phyloP scores from a whole-genome alignment of 352 stramenopile genomes.

The Phytophthora uliginosa region DNA sequence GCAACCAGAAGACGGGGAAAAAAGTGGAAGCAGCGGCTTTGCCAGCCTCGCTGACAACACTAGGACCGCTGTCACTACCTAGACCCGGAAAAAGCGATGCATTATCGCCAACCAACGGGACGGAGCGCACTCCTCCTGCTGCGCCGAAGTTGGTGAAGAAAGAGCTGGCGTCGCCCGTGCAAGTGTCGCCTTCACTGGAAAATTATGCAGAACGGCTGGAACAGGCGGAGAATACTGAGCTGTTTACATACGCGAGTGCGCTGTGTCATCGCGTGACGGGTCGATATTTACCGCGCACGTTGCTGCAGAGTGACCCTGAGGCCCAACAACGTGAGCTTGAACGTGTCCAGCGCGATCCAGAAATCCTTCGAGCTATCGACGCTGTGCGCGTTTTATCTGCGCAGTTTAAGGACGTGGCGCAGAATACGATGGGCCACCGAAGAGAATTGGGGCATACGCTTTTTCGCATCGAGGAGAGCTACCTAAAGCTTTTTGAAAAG shows the following conservation, averaged over 20 bases:
- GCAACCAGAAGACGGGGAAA: constrained; percentile 21
- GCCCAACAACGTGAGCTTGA: constrained; percentile 68
- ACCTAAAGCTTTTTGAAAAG: constrained; percentile 83
- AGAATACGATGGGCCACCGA: constrained; percentile 69
- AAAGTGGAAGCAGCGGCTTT: constrained; percentile 4
- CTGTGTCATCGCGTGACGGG: constrained; percentile 75
- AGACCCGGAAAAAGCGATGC: constrained; percentile 10
- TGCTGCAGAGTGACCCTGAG: constrained; percentile 52
- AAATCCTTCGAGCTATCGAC: constrained; percentile 67
- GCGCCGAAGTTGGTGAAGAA: constrained; percentile 22
- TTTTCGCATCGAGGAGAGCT: constrained; percentile 80
- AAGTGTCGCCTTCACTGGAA: constrained; percentile 1
- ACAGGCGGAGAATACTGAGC: constrained; percentile 64
- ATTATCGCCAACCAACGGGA: background rate
- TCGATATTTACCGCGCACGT: constrained; percentile 57
- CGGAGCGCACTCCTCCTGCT: constrained; percentile 3
- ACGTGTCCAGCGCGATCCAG: constrained; percentile 65
- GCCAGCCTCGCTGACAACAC: background rate
- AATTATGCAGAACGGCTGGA: constrained; percentile 54
- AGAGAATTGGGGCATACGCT: constrained; percentile 72
- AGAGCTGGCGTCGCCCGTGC: constrained; percentile 5
- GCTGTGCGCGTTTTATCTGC: constrained; percentile 60
- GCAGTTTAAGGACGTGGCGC: constrained; percentile 77
- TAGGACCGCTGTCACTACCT: constrained; percentile 27
- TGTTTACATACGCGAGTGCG: constrained; percentile 77